Conservation (phyloP, 2,329 filamentous ascomycete species). For the Sporothrix inflata region DNA sequence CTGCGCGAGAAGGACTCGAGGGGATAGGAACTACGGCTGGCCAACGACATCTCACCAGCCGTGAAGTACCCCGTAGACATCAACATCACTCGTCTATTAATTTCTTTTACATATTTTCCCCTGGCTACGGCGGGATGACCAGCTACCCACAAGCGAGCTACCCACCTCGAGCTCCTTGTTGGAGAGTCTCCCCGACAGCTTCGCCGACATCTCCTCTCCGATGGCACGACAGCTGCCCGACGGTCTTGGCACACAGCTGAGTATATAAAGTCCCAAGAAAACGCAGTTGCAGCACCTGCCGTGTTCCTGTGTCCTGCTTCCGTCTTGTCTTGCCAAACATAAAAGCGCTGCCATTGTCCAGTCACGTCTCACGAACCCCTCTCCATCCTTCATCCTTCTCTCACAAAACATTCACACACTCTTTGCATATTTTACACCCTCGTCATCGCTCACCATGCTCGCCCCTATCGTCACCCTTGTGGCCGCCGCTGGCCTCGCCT, state of each 20-base stretch:
- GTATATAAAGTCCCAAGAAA: not conserved
- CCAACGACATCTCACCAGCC: not conserved
- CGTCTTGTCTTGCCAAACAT: not conserved
- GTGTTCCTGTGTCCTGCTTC: not conserved
- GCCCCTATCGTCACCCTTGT: slow-evolving; percentile 42
- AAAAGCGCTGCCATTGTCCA: not conserved
- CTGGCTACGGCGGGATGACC: slow-evolving; percentile 10
- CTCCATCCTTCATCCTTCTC: not conserved
- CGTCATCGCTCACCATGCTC: slow-evolving; percentile 30
- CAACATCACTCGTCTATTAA: not conserved
- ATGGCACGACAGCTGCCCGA: not conserved
- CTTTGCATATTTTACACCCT: not conserved
- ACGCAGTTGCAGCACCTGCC: not conserved
- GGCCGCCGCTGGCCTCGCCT: slow-evolving; percentile 43
- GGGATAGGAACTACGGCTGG: not conserved
- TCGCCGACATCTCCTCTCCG: too few relatives aligned
- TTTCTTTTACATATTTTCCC: slow-evolving; percentile 7
- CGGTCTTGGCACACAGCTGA: not conserved
- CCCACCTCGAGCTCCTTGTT: not conserved
- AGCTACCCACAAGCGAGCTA: not conserved
- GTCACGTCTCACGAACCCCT: not conserved
- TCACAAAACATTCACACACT: not conserved
- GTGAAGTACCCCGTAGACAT: not conserved
- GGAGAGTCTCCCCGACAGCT: not conserved
- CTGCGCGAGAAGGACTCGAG: not conserved